phyloP scores from a whole-genome alignment of 352 stramenopile genomes.

The Pythium aquatile region DNA sequence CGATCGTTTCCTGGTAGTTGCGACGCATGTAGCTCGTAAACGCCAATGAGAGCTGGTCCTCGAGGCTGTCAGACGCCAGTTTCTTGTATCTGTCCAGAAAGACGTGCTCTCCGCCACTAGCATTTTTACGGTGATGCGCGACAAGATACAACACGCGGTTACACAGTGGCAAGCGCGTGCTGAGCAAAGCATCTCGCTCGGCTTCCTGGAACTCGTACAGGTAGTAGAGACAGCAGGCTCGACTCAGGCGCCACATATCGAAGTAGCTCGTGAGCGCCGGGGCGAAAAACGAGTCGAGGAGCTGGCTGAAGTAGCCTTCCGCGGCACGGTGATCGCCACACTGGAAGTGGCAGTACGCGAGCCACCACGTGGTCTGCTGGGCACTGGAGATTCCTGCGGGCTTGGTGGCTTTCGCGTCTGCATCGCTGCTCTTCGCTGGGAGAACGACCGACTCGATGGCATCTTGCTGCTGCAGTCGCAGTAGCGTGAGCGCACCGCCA shows the following conservation, averaged over 20 bases:
- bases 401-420: not conserved
- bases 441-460: constrained; percentile 7
- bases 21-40: constrained; percentile 41
- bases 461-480: constrained; percentile 33
- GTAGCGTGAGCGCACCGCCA: constrained; percentile 39
- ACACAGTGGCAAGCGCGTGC: constrained; percentile 41
- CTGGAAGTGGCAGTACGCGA: constrained; percentile 72
- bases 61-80: constrained; percentile 28
- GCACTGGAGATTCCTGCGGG: not conserved
- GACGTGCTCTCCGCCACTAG: constrained; percentile 47
- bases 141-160: constrained; percentile 57
- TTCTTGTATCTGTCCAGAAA: constrained; percentile 79
- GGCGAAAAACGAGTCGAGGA: constrained; percentile 29
- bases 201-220: constrained; percentile 44
- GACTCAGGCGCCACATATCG: constrained; percentile 45
- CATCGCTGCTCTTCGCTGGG: not conserved
- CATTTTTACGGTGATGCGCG: constrained; percentile 39
- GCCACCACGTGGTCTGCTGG: constrained; percentile 48
- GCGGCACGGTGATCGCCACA: constrained; percentile 43
- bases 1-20: constrained; percentile 64
- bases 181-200: constrained; percentile 47
- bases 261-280: constrained; percentile 16
- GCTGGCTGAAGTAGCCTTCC: constrained; percentile 46
- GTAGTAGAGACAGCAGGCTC: constrained; percentile 58
- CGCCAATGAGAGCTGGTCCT: constrained; percentile 48